Base-by-base conservation (phyloP, 139 green algal genomes). In the Mychonastes homosphaera region DNA sequence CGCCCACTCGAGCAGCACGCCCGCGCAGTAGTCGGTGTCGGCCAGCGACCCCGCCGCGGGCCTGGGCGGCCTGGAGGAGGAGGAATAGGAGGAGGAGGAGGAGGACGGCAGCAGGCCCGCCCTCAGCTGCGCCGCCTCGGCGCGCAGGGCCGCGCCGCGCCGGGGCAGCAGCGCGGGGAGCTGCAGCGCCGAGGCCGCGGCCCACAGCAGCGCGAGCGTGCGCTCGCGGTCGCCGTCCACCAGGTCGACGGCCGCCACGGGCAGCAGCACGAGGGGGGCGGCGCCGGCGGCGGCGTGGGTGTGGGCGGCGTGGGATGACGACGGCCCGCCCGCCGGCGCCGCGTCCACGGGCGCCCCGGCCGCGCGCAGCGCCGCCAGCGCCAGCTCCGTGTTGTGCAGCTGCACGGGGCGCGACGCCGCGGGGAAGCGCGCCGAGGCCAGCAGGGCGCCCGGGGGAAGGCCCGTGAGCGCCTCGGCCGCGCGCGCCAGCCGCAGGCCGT, bases 181-280 rank as follows among this genome's bases (percentile, higher is more conserved):
- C 15, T 13, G 13, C 44, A 51, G 16, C 30, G 49, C 49, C 18
- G 15, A 12, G 29, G 21, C 30, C 16, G 19, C 53, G 13, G 60
- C 61, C 84, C 84, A 89, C 24, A 92, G 74, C 40, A 88, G 41
- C 1, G 41, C 60, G 35, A 89, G 62, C 12, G 78, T 88, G 1
- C 48, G 55, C 43, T 79, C 67, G 23, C 76, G 63, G 62, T 84
- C 74, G 8, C 82, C 73, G 30, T 83, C 76, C 9, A 84, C 68
- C 6, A 92, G 35, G 26, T 86, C 67, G 1, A 76, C 67, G 15
- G 83, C 46, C 16, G 36, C 23, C 8, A 38, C 33, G 24, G 53
- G 53, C 52, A 62, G 48, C 6, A 51, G n/a, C 24, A 35, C 34
- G 21, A 47, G 21, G 45, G 50, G 55, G 21, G 46, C 44, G 15